Base-by-base conservation (phyloP, 192 early-diverging fungal species). In the Irineochytrium annulatum region DNA sequence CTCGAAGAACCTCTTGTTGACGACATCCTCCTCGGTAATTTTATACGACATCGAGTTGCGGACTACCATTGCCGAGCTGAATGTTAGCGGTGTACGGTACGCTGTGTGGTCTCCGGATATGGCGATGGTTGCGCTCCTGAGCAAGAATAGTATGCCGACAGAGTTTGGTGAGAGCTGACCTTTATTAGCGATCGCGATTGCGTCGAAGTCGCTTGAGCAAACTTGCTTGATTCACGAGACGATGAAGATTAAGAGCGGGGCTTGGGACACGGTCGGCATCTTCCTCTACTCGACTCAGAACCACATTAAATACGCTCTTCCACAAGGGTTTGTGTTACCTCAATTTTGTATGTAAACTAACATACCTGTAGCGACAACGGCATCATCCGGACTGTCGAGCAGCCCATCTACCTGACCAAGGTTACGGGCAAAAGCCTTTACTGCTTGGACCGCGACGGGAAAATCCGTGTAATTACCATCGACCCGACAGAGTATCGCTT, bases 401-500 rank as follows among this genome's bases (percentile, higher is more conserved):
- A 97, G 67, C 94, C 94, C 13, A 82, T 97, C 6, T 97, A 99
- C 68, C 63, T 99, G 44, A 89, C 90, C 3, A 81, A 86, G 30
- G 85, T 95, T 26, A 88, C 88, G 62, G 90, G 91, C 27, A 89
- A 94, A 63, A 89, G 81, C 39, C 72, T 97, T 8, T 85, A 88
- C 74, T 88, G 87, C 59, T 70, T 99, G 19, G 92, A 96, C 70
- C 89, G 97, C 52, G 91, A 94, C 56, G 91, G 87, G 54, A 90
- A 89, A 64, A 83, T 91, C n/a, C 79, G 86, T 31, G 80, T 86
- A 3, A 84, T 99, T 49, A 81, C 85, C 55, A 89, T 99, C 52
- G 97, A 99, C 59, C 94, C 95, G 1, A 97, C 94, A n/a, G 97
- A 99, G 70, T 99, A 97, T 77, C 85, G 87, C 2, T 99, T 99